Base-by-base conservation (phyloP, 768 basidiomycete species). In the Royoungia palumana region DNA sequence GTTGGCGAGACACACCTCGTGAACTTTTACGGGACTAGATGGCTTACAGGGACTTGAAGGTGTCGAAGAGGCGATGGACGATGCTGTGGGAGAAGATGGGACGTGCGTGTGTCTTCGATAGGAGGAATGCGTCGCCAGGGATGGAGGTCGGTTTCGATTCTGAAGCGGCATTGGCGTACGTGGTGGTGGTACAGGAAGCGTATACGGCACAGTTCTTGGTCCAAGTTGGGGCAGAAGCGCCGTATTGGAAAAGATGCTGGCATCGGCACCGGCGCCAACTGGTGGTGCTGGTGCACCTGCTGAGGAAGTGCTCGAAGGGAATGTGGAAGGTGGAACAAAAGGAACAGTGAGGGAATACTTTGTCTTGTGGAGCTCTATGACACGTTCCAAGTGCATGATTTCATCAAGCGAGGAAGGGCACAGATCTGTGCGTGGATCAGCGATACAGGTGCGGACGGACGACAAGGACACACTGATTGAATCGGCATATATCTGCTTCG, bases 331-430 rank as follows among this genome's bases (percentile, higher is more conserved):
- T 21, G 77, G 79, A 10, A 73, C 59, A 53, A 87, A 89, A 0
- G 79, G 76, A 21, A 61, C 25, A 9, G 69, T 46, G 0, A 71
- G 55, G 5, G 72, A 74, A 57, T 88, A 89, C 27, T 67, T 68
- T 1, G 69, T 72, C 51, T 68, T 65, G 59, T 86, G 85, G 6
- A 87, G 68, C 2, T 72, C 59, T 5, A 70, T 68, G 10, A 87
- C 84, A 5, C 51, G 58, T 41, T 71, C 67, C 71, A 79, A 78
- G 55, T 89, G 87, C 4, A 57, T 50, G 7, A 81, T 71, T 63
- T 89, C 83, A 4, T 86, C 83, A 52, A 81, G 81, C 0, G 65
- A 60, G 10, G 80, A 78, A 16, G 49, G 47, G 60, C 79, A 84
- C 21, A 50, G 58, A 19, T 69, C 80, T 85, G 48, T 43, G 5